These are phyloP conservation scores for Posidonia australis DNA, from an alignment of 106 monocot species.

Conservation along the genomic window DNA sequence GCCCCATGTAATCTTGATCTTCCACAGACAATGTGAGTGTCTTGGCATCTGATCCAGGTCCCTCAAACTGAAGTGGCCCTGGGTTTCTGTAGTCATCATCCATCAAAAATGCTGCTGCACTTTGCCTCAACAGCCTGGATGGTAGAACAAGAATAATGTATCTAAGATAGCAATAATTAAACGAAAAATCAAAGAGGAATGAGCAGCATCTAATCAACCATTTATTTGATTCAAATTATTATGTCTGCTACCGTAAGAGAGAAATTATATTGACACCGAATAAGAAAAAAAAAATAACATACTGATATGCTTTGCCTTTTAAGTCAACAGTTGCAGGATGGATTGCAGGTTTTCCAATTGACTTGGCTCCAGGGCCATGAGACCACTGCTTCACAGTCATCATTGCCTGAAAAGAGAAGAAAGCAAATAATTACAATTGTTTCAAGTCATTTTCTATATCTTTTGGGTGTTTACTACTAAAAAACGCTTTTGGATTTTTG, in stretches of 20 bases:
- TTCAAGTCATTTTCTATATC: too few relatives aligned
- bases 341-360: conserved; percentile 77
- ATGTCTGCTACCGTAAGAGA: neutral
- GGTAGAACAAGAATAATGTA: neutral
- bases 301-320: conserved; percentile 91
- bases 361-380: conserved; percentile 36
- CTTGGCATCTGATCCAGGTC: conserved; percentile 64
- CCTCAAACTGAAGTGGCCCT: conserved; percentile 87
- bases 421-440: neutral
- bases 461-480: too few relatives aligned
- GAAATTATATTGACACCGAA: neutral
- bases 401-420: conserved; percentile 43
- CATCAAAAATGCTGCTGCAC: conserved; percentile 48
- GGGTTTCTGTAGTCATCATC: conserved; percentile 87
- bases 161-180: too few relatives aligned
- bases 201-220: neutral
- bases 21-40: conserved; percentile 52
- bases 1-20: conserved; percentile 99
- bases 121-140: conserved; percentile 62
- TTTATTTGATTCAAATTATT: neutral
- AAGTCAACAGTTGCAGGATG: conserved; percentile 67
- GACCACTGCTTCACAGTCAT: conserved; percentile 84
- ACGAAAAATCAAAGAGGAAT: neutral
- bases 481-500: too few relatives aligned
- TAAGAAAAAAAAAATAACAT: conserved; percentile 15